Evolutionary conservation across 108 stramenopile genomes (phyloP).

Genomic region (Fragilaria crotonensis): DNA sequence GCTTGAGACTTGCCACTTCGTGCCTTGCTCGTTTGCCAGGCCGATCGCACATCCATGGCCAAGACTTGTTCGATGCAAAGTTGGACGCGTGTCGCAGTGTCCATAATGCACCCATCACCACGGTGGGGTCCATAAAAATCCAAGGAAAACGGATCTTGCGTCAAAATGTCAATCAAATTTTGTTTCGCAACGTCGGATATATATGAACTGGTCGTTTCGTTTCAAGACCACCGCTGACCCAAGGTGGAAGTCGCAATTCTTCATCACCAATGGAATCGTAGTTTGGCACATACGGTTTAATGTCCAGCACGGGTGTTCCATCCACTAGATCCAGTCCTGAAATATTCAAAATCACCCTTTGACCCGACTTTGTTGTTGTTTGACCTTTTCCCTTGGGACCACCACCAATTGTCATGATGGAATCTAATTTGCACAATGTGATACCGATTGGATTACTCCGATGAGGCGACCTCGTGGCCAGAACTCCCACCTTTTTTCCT

Average conservation of each 20-base stretch:
- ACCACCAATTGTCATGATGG: conserved; percentile 20
- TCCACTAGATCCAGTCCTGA: conserved; percentile 88
- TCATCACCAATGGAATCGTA: conserved; percentile 84
- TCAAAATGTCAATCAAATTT: conserved; percentile 32
- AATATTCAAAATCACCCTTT: conserved; percentile 51
- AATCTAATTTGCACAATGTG: conserved; percentile 77
- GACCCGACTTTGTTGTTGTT: conserved; percentile 9
- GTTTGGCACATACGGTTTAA: conserved; percentile 87
- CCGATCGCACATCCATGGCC: conserved; percentile 66
- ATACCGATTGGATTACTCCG: conserved; percentile 93
- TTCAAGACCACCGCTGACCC: conserved; percentile 64
- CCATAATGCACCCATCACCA: conserved; percentile 23
- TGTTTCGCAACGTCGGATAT: conserved; percentile 33
- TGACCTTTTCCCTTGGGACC: background rate
- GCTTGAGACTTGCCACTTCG: conserved; percentile 70
- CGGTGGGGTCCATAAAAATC: conserved; percentile 65
- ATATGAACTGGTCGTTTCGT: conserved; percentile 45
- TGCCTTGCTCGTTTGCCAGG: conserved; percentile 74
- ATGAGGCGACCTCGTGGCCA: conserved; percentile 95
- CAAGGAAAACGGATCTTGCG: conserved; percentile 22
- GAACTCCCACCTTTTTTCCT: conserved; percentile 93
- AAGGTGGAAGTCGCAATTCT: too few species aligned
- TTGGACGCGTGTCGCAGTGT: conserved; percentile 29
- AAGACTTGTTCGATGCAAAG: conserved; percentile 60
- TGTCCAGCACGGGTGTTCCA: conserved; percentile 90